Conservation (phyloP, 78 protist species). For the Dictyostelium capitatum region DNA sequence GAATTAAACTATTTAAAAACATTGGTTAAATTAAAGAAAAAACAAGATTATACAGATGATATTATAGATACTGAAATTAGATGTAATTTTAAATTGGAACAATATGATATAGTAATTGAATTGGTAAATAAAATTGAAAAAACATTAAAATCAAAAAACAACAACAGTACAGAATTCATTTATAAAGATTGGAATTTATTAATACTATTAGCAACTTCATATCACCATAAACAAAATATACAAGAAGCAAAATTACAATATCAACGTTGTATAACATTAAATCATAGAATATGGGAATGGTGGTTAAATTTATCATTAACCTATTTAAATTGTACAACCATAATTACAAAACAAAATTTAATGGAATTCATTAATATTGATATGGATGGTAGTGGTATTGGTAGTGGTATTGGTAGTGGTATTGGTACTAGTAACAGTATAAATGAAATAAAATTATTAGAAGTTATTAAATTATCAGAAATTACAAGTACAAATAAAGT, state of each 20-base stretch:
- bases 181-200: constrained; percentile 29
- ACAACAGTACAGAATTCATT: too few relatives aligned
- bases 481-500: not conserved
- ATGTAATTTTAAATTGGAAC: constrained; percentile 4
- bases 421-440: too few relatives aligned
- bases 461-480: not conserved
- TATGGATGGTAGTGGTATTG: too few relatives aligned
- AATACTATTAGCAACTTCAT: constrained; percentile 21
- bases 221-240: not conserved
- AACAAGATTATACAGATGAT: constrained; percentile 22
- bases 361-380: not conserved
- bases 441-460: not conserved
- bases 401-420: too few relatives aligned
- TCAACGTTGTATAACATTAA: not conserved
- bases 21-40: constrained; percentile 19
- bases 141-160: not conserved
- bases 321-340: not conserved
- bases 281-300: constrained; percentile 62
- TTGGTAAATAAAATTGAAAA: not conserved
- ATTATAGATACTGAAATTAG: constrained; percentile 48
- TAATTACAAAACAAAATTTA: constrained; percentile 19
- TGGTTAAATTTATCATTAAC: constrained; percentile 41
- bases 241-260: constrained; percentile 22
- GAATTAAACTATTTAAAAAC: not conserved
- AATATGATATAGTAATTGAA: not conserved